Evolutionary conservation across 1,284 basidiomycete species (phyloP).

Genomic region (Heterobasidion parviporum): DNA sequence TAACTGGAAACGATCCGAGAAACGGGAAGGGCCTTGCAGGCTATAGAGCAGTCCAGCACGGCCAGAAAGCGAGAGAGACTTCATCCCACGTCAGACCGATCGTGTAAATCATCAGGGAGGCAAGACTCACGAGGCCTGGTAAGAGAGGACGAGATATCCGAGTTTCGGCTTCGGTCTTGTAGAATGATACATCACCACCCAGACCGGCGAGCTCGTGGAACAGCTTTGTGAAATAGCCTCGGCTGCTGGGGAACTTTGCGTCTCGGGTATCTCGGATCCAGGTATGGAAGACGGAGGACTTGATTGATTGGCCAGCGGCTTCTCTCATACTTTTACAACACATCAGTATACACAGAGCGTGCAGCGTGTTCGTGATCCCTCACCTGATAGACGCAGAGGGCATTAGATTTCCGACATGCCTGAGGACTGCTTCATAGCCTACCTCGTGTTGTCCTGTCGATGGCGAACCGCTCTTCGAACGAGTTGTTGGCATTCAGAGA

Average conservation of each 20-base stretch:
- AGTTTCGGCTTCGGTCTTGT: conserved; percentile 65
- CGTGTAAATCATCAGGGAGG: not conserved
- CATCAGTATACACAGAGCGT: not conserved
- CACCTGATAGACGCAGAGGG: conserved; percentile 78
- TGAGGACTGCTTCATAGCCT: conserved; percentile 72
- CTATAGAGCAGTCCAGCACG: conserved; percentile 58
- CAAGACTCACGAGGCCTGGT: conserved; percentile 43
- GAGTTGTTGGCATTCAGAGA: not conserved
- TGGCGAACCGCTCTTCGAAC: conserved; percentile 30
- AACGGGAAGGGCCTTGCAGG: conserved; percentile 40
- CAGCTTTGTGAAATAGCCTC: conserved; percentile 56
- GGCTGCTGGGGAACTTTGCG: conserved; percentile 56
- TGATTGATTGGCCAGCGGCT: conserved; percentile 71
- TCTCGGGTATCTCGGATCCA: conserved; percentile 78
- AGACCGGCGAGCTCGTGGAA: conserved; percentile 75
- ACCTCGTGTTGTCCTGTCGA: conserved; percentile 62
- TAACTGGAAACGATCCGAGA: conserved; percentile 87
- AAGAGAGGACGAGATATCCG: conserved; percentile 56
- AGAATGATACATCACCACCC: conserved; percentile 64
- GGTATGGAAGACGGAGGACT: conserved; percentile 80
- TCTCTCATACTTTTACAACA: conserved; percentile 61
- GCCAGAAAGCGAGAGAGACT: conserved; percentile 61
- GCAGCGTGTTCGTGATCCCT: not conserved
- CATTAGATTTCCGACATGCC: conserved; percentile 65
- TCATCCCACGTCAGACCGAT: conserved; percentile 1